A percentile compares a stretch with the other conserved stretches of the same genome.
Evolutionary conservation across 371 early-diverging fungal species (phyloP).

Genomic region (Catenaria anguillulae): DNA sequence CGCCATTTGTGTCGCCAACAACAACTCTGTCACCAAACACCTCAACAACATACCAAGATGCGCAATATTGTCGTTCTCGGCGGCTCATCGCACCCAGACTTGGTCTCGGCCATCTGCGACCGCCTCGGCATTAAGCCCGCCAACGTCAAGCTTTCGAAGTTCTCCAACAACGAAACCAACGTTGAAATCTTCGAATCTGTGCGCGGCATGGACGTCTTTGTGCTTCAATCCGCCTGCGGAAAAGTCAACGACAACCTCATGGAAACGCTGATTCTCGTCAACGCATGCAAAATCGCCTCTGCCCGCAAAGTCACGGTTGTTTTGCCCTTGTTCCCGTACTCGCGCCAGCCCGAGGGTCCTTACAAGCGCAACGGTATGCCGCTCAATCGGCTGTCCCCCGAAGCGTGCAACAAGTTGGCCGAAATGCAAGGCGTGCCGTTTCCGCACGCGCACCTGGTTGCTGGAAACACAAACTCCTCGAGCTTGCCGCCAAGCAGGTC

Average conservation of each 20-base stretch:
- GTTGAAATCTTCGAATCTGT: slow-evolving; percentile 95
- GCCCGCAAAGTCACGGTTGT: slow-evolving; percentile 91
- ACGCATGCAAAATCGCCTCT: slow-evolving; percentile 90
- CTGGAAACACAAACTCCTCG: slow-evolving; percentile 67
- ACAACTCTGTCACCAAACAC: too few relatives aligned
- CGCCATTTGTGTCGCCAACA: too few relatives aligned
- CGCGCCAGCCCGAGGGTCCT: slow-evolving; percentile 45
- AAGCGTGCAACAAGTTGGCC: slow-evolving; percentile 3
- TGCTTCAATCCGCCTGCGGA: slow-evolving; percentile 77
- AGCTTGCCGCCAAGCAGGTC: not conserved
- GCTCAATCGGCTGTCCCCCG: slow-evolving; percentile 10
- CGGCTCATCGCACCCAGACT: slow-evolving; percentile 10
- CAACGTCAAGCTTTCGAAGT: slow-evolving; percentile 50
- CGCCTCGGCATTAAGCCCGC: slow-evolving; percentile 63
- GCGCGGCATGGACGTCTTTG: slow-evolving; percentile 80
- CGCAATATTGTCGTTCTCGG: not conserved
- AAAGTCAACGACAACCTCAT: slow-evolving; percentile 89
- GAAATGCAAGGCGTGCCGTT: slow-evolving; percentile 2
- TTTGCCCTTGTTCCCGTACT: slow-evolving; percentile 94
- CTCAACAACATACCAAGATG: not conserved
- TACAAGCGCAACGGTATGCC: slow-evolving; percentile 10
- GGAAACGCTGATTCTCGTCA: slow-evolving; percentile 91
- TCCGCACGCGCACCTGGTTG: not conserved
- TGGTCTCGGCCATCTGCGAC: slow-evolving; percentile 62
- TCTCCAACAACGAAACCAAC: slow-evolving; percentile 86